Conservation (phyloP, 768 basidiomycete species). For the Boletus rubroflammeus region DNA sequence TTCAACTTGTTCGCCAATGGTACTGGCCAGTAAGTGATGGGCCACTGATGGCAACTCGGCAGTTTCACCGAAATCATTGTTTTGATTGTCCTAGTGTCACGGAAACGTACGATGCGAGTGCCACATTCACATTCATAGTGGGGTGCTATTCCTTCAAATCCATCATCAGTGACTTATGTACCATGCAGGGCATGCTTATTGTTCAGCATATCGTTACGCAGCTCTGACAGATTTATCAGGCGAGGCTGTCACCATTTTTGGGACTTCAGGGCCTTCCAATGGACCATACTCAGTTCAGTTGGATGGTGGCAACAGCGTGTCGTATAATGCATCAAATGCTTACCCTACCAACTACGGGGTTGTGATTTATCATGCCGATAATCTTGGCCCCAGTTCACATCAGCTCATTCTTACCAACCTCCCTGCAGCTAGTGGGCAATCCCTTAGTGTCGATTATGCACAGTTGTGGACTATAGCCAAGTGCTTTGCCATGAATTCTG, state of each 20-base stretch:
- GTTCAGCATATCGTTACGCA: not conserved
- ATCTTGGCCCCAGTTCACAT: conserved; percentile 40
- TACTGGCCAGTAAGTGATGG: conserved; percentile 41
- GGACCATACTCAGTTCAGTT: conserved; percentile 36
- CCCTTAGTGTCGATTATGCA: conserved; percentile 35
- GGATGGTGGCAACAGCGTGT: conserved; percentile 28
- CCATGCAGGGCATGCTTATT: conserved; percentile 18
- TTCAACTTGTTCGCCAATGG: conserved; percentile 39
- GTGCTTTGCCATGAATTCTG: conserved; percentile 6
- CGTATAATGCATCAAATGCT: conserved; percentile 19
- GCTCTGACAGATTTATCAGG: conserved; percentile 26
- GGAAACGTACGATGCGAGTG: conserved; percentile 30
- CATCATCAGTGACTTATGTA: conserved; percentile 3
- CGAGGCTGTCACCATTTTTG: conserved; percentile 43
- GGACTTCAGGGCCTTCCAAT: conserved; percentile 37
- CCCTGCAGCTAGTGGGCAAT: conserved; percentile 17
- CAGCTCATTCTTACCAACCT: conserved; percentile 34
- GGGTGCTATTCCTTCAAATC: conserved; percentile 5
- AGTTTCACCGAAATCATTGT: not conserved
- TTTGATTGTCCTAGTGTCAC: conserved; percentile 31
- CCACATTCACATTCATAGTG: conserved; percentile 41
- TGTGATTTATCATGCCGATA: conserved; percentile 33
- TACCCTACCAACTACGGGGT: conserved; percentile 26
- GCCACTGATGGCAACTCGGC: too few species aligned
- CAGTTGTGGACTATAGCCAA: conserved; percentile 16